Base-by-base conservation (phyloP, 805 yeast genomes). In the Pichia gijzeniarum region DNA sequence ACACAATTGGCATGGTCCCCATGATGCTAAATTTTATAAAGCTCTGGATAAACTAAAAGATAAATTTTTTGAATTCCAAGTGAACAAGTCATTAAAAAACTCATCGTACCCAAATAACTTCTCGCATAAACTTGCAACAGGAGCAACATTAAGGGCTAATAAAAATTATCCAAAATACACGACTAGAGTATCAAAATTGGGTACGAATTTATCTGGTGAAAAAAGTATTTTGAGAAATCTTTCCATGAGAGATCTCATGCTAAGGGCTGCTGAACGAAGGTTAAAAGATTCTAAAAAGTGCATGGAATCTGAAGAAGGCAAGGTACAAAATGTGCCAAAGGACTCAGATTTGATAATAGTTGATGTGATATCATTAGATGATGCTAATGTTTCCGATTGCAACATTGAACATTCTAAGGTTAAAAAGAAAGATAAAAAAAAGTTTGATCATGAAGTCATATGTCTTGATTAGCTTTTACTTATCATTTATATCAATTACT, bases 1-100 rank as follows among this genome's bases (percentile, higher is more conserved):
- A 2, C 98, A 91, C 60, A 90, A 88, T 60, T 59, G 71, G 18
- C 68, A 68, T 56, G 96, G 96, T 0, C 85, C 95, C 0, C 98
- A 91, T 59, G 83, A 91, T 65, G 74, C 66, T 2, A 65, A 64
- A 48, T 91, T 91, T 58, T 86, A 86, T 59, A 66, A 67, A 41
- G 72, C 73, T 41, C 61, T 88, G 51, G 91, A 85, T 44, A 78
- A 75, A 48, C 67, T 85, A 35, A 76, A 74, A 46, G 67, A 66
- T 5, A 65, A 83, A 55, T 79, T 65, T 54, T 70, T 69, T 43
- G 64, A 68, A 8, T 57, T 73, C 36, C 73, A 71, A 51, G 48
- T 64, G 34, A 64, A 67, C 25, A 72, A 74, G 0, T 69, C 77
- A 5, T 68, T 67, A 32, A 54, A 58, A 1, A 68, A 70, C 2